A percentile compares a stretch with the other conserved stretches of the same genome.
phyloP scores from a whole-genome alignment of 495 filamentous ascomycete genomes.

The Tuber melanosporum region DNA sequence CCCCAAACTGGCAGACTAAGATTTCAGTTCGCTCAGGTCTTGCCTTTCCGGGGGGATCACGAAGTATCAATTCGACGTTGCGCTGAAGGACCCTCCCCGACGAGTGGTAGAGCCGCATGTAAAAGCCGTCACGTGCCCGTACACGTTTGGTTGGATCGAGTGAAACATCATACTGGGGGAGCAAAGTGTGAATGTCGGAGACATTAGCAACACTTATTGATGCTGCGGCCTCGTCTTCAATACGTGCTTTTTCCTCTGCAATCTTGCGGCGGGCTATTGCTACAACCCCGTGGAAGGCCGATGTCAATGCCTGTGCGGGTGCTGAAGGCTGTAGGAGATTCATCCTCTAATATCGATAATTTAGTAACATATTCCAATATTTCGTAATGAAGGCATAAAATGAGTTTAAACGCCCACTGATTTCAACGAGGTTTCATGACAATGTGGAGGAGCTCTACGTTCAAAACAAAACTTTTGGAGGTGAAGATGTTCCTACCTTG shows the following conservation, averaged over 20 bases:
- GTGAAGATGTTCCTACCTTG: constrained; percentile 49
- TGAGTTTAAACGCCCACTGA: neutral
- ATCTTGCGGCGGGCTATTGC: constrained; percentile 67
- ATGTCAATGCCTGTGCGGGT: constrained; percentile 53
- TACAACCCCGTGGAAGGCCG: constrained; percentile 63
- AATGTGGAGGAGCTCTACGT: neutral
- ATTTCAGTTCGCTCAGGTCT: constrained; percentile 64
- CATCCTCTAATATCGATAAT: constrained; percentile 44
- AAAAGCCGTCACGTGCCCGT: constrained; percentile 80
- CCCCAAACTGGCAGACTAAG: constrained; percentile 80
- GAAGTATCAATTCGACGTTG: constrained; percentile 76
- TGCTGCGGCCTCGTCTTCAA: constrained; percentile 84
- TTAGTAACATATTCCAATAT: constrained; percentile 19
- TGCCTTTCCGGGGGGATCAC: constrained; percentile 59
- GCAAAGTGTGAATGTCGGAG: constrained; percentile 69
- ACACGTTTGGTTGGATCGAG: constrained; percentile 71
- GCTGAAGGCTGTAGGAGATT: constrained; percentile 53
- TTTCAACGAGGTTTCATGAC: constrained; percentile 1
- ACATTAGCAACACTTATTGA: constrained; percentile 72
- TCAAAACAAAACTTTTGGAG: neutral
- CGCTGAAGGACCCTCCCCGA: constrained; percentile 83
- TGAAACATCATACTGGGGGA: constrained; percentile 58
- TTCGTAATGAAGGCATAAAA: neutral
- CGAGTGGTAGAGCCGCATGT: constrained; percentile 76
- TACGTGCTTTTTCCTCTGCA: constrained; percentile 75